phyloP scores from a whole-genome alignment of 345 rosid genomes.

The Syzygium jambos region DNA sequence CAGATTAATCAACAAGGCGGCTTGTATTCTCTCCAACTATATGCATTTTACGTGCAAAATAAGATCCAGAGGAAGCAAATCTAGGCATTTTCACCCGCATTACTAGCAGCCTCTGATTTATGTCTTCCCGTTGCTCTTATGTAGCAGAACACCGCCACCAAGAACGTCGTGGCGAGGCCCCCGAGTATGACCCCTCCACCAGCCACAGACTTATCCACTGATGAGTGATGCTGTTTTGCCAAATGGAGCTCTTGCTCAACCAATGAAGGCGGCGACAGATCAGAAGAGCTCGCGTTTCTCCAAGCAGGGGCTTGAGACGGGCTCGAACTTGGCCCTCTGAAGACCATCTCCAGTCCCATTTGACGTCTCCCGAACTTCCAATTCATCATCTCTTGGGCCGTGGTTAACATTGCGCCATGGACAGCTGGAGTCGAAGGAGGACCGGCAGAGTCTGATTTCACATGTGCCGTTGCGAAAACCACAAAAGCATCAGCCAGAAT shows the following conservation, averaged over 20 bases:
- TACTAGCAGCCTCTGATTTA: slow-evolving; percentile 7
- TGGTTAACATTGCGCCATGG: neutral
- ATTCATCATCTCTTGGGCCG: neutral
- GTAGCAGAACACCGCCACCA: slow-evolving; percentile 62
- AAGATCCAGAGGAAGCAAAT: neutral
- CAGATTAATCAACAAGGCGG: neutral
- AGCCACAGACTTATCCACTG: slow-evolving; percentile 56
- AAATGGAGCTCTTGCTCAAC: slow-evolving; percentile 1
- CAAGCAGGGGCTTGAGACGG: slow-evolving; percentile 11
- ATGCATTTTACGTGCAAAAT: neutral
- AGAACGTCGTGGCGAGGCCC: slow-evolving; percentile 58
- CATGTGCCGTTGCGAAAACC: slow-evolving; percentile 18
- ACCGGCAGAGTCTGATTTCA: slow-evolving; percentile 6
- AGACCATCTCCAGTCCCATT: neutral
- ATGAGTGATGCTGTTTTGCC: slow-evolving; percentile 21
- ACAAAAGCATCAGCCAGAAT: slow-evolving; percentile 13
- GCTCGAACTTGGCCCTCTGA: slow-evolving; percentile 1
- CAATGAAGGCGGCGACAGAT: neutral
- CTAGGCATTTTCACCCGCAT: neutral
- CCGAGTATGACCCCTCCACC: slow-evolving; percentile 82
- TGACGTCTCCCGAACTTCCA: slow-evolving; percentile 43
- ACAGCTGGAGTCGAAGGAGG: slow-evolving; percentile 10
- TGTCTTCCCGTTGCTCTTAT: slow-evolving; percentile 61
- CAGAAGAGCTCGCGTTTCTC: neutral
- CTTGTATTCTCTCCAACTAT: neutral